phyloP scores from a whole-genome alignment of 2,329 filamentous ascomycete species.

The Ophiobolus disseminans region DNA sequence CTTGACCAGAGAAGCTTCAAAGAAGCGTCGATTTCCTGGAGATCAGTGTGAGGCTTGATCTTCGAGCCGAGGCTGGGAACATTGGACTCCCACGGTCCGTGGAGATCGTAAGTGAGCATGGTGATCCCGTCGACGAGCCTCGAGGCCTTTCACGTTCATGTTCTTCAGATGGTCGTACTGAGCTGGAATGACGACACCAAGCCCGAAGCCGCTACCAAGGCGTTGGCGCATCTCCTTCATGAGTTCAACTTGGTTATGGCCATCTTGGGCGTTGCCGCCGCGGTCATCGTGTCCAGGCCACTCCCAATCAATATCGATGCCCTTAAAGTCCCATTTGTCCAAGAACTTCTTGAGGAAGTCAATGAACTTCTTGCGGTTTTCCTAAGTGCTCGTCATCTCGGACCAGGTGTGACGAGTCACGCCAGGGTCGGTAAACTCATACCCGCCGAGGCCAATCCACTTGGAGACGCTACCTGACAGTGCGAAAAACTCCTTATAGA shows the following conservation, averaged over 20 bases:
- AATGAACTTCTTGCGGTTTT: conserved; percentile 48
- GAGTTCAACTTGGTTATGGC: conserved; percentile 26
- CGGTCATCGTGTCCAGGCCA: conserved; percentile 43
- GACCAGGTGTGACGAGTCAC: conserved; percentile 48
- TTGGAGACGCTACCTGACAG: conserved; percentile 20
- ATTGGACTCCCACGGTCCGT: conserved; percentile 38
- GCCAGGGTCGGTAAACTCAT: conserved; percentile 37
- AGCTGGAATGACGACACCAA: conserved; percentile 36
- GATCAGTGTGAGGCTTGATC: conserved; percentile 53
- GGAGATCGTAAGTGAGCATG: conserved; percentile 57
- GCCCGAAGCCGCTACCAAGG: conserved; percentile 24
- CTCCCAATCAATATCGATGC: conserved; percentile 58
- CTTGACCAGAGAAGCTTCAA: conserved; percentile 58
- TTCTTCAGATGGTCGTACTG: conserved; percentile 35
- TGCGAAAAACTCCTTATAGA: conserved; percentile 26
- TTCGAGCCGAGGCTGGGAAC: conserved; percentile 37
- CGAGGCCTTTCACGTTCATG: conserved; percentile 34
- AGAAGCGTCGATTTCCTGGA: conserved; percentile 55
- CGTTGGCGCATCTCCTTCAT: conserved; percentile 30
- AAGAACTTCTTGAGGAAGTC: conserved; percentile 51
- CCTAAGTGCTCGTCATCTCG: conserved; percentile 38
- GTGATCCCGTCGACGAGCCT: conserved; percentile 52
- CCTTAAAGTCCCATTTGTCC: conserved; percentile 52
- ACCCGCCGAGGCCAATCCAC: conserved; percentile 50
- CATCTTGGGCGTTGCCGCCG: conserved; percentile 47